Percentiles rank a stretch among this genome's conserved stretches.
Conservation (phyloP, 805 yeast genomes). For the Cyberlindnera xylosilytica region DNA sequence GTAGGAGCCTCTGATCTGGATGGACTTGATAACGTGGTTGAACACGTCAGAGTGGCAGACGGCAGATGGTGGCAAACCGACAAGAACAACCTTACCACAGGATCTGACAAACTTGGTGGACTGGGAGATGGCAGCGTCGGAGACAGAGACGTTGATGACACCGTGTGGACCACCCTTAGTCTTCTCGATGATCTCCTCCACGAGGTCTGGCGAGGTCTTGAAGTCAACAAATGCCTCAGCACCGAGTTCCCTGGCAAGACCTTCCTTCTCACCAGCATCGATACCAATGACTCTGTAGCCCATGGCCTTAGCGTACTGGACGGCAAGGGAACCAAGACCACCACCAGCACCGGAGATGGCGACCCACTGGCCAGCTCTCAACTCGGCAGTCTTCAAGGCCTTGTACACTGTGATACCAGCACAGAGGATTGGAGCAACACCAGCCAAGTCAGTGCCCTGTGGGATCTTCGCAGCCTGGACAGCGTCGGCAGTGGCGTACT, state of each 20-base stretch:
- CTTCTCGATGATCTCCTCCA: constrained; percentile 46
- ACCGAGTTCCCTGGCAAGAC: constrained; percentile 41
- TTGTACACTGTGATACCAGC: constrained; percentile 91
- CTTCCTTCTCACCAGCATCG: constrained; percentile 61
- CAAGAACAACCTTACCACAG: constrained; percentile 65
- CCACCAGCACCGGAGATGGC: constrained; percentile 75
- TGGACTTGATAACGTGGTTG: constrained; percentile 65
- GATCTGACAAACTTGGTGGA: constrained; percentile 58
- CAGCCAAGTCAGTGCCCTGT: constrained; percentile 66
- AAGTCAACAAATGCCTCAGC: constrained; percentile 63
- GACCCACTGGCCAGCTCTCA: constrained; percentile 68
- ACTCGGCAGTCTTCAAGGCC: constrained; percentile 76
- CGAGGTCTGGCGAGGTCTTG: constrained; percentile 49
- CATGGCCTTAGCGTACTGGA: constrained; percentile 73
- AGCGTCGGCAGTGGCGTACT: constrained; percentile 85
- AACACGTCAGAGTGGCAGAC: constrained; percentile 65
- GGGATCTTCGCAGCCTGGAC: constrained; percentile 82
- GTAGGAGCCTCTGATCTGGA: constrained; percentile 72
- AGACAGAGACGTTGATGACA: constrained; percentile 66
- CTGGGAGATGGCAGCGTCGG: constrained; percentile 59
- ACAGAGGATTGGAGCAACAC: constrained; percentile 77
- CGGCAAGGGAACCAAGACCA: constrained; percentile 68
- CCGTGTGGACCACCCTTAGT: constrained; percentile 75
- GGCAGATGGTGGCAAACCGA: constrained; percentile 79
- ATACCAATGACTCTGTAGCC: constrained; percentile 66